phyloP scores from a whole-genome alignment of 345 rosid genomes.

The Pugionium dolabratum region DNA sequence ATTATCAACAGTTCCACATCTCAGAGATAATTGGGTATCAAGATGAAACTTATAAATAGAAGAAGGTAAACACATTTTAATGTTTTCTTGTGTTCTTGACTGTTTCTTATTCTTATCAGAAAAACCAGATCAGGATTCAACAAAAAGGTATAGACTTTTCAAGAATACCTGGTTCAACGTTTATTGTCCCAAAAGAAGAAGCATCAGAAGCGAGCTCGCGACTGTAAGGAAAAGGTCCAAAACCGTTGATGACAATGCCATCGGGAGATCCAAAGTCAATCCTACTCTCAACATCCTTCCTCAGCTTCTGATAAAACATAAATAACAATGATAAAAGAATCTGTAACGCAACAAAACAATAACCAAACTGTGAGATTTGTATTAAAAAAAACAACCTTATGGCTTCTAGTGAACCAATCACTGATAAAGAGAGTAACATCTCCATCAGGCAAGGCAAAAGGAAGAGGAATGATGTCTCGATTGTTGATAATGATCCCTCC shows the following conservation, averaged over 20 bases:
- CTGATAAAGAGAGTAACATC: slow-evolving; percentile 71
- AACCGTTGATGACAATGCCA: slow-evolving; percentile 76
- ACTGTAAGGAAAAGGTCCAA: slow-evolving; percentile 76
- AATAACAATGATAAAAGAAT: background rate
- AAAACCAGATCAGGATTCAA: background rate
- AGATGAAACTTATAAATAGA: background rate
- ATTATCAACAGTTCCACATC: background rate
- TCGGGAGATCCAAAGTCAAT: slow-evolving; percentile 68
- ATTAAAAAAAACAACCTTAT: slow-evolving; percentile 53
- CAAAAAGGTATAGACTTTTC: background rate
- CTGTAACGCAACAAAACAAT: slow-evolving; percentile 17
- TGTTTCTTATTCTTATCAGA: too few relatives aligned
- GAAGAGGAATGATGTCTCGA: slow-evolving; percentile 64
- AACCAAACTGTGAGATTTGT: background rate
- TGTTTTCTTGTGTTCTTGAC: too few relatives aligned
- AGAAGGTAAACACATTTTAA: too few relatives aligned
- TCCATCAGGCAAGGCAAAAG: slow-evolving; percentile 68
- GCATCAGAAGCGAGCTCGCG: slow-evolving; percentile 51
- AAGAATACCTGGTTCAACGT: slow-evolving; percentile 72
- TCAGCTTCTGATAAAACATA: slow-evolving; percentile 53
- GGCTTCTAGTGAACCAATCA: slow-evolving; percentile 77
- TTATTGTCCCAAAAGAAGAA: slow-evolving; percentile 62
- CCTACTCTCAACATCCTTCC: slow-evolving; percentile 67
- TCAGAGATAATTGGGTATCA: background rate
- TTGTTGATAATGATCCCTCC: slow-evolving; percentile 75